A percentile compares a stretch with the other conserved stretches of the same genome.
Conservation (phyloP, 1,284 basidiomycete species). For the Filobasidium uniguttulatum region DNA sequence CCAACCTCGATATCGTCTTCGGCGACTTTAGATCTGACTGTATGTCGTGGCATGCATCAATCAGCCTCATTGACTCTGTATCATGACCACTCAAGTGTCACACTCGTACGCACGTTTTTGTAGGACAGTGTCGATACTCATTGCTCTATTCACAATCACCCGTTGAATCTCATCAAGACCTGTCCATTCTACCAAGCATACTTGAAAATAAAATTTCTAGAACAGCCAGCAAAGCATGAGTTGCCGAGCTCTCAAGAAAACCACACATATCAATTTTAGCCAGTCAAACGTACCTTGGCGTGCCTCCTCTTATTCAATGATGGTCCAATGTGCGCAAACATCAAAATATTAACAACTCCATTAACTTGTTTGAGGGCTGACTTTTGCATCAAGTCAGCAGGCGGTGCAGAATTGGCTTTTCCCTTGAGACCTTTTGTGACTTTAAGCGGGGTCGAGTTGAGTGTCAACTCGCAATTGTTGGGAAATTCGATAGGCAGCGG, state of each 20-base stretch:
- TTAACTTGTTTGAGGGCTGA: conserved; percentile 37
- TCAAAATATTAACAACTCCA: conserved; percentile 48
- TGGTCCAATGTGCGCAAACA: conserved; percentile 75
- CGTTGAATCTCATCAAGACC: conserved; percentile 53
- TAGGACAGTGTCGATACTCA: conserved; percentile 51
- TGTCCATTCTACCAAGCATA: conserved; percentile 65
- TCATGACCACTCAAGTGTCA: too few relatives aligned
- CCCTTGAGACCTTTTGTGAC: conserved; percentile 90
- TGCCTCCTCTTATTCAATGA: conserved; percentile 29
- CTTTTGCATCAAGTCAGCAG: conserved; percentile 57
- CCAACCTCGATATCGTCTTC: conserved; percentile 82
- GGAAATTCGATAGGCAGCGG: conserved; percentile 72
- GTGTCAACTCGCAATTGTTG: conserved; percentile 72
- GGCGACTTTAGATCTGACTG: conserved; percentile 49
- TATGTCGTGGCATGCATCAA: background rate
- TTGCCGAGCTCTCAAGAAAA: background rate
- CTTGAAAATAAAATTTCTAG: conserved; percentile 72
- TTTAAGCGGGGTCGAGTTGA: conserved; percentile 55
- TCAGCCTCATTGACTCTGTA: background rate
- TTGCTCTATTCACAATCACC: conserved; percentile 51
- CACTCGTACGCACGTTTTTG: conserved; percentile 17
- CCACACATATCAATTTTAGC: background rate
- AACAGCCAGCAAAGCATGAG: background rate
- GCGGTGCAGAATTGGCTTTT: conserved; percentile 88
- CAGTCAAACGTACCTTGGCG: conserved; percentile 27